Evolutionary conservation across 768 basidiomycete species (phyloP).

Genomic region (Pisolithus albus): DNA sequence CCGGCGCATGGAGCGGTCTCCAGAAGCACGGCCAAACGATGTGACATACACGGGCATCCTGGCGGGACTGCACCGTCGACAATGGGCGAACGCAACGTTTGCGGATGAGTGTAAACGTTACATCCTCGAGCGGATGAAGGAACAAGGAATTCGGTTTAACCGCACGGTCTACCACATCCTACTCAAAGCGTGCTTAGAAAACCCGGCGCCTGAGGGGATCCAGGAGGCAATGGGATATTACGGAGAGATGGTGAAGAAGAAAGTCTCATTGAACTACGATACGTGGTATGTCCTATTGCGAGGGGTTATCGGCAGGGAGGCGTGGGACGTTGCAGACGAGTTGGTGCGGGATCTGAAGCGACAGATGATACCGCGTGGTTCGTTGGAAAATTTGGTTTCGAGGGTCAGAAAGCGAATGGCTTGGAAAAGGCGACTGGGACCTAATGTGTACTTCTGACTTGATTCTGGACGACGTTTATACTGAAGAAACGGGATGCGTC

Average conservation of each 20-base stretch:
- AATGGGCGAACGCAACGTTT: constrained; percentile 39
- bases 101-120: constrained; percentile 42
- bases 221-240: constrained; percentile 52
- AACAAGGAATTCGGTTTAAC: constrained; percentile 45
- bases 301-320: constrained; percentile 50
- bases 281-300: constrained; percentile 75
- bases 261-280: constrained; percentile 45
- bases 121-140: constrained; percentile 55
- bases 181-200: constrained; percentile 58
- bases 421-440: constrained; percentile 23
- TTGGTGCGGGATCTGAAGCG: constrained; percentile 55
- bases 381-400: constrained; percentile 43
- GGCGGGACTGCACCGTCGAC: constrained; percentile 58
- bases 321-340: constrained; percentile 55
- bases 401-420: constrained; percentile 38
- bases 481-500: constrained; percentile 16
- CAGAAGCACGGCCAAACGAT: constrained; percentile 52
- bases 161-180: constrained; percentile 72
- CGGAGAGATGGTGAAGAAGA: constrained; percentile 49
- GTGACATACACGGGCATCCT: constrained; percentile 82
- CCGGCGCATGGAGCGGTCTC: constrained; percentile 62
- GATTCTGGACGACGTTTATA: constrained; percentile 8
- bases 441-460: constrained; percentile 23
- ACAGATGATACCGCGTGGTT: constrained; percentile 39
- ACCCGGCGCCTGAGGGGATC: constrained; percentile 42